Percentiles rank a stretch among this genome's conserved stretches.
These are phyloP conservation scores for Paraphoma sp. DNA, from an alignment of 2,329 filamentous ascomycete species.

Conservation along the genomic window DNA sequence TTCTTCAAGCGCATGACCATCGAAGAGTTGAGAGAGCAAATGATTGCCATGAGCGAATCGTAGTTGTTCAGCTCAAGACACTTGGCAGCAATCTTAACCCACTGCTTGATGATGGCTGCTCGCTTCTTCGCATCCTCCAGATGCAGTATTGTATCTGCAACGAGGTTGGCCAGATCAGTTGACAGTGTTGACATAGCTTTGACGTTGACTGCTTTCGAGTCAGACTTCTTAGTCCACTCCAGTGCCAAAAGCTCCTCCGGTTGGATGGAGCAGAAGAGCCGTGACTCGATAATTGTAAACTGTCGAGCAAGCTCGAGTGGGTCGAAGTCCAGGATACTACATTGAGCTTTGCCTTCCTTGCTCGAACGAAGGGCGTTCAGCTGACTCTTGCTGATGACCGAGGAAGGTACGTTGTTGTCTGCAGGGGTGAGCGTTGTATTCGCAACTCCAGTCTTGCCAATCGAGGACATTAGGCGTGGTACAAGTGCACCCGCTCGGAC, in stretches of 20 bases:
- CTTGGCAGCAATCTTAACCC: conserved; percentile 91
- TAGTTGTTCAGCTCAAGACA: conserved; percentile 94
- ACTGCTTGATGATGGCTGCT: conserved; percentile 90
- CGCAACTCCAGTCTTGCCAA: conserved; percentile 85
- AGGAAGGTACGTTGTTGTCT: conserved; percentile 73
- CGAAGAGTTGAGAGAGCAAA: conserved; percentile 90
- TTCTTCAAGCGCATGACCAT: conserved; percentile 86
- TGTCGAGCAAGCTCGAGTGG: conserved; percentile 90
- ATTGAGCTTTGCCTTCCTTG: conserved; percentile 72
- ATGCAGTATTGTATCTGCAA: conserved; percentile 89
- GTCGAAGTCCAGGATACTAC: conserved; percentile 88
- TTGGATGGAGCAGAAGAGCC: conserved; percentile 87
- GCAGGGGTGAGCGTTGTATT: conserved; percentile 73
- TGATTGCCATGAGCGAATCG: conserved; percentile 94
- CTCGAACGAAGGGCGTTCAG: conserved; percentile 73
- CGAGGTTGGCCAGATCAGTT: conserved; percentile 89
- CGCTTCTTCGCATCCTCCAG: conserved; percentile 92
- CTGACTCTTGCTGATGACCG: conserved; percentile 78
- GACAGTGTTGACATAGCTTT: conserved; percentile 92
- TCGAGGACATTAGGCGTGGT: conserved; percentile 81
- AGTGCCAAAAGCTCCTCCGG: conserved; percentile 90
- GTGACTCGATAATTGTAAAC: conserved; percentile 89
- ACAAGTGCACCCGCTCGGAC: conserved; percentile 74
- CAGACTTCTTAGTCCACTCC: conserved; percentile 91
- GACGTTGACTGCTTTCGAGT: conserved; percentile 82